Conservation (phyloP, 75 land plant genomes). For the Picea sitchensis region DNA sequence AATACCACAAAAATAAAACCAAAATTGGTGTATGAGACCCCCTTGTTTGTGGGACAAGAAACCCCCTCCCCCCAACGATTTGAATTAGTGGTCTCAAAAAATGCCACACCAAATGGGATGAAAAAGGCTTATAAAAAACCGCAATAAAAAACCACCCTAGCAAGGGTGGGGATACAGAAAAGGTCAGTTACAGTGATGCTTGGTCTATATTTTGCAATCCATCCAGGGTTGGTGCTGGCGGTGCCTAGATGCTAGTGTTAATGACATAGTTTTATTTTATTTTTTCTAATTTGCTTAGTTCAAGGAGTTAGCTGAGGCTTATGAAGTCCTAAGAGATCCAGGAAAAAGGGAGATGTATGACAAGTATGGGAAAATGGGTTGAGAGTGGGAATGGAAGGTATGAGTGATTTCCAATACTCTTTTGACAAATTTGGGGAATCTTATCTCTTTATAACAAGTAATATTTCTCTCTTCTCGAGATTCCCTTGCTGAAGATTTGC, state of each 20-base stretch:
- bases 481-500: background rate
- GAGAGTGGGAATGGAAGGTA: conserved; percentile 75
- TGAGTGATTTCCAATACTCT: conserved; percentile 44
- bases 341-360: conserved; percentile 73
- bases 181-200: conserved; percentile 31
- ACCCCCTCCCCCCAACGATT: no score
- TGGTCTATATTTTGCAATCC: background rate
- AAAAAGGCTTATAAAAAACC: conserved; percentile 80
- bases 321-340: conserved; percentile 70
- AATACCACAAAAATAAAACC: no score
- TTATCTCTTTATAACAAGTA: background rate
- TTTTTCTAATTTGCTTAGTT: conserved; percentile 29
- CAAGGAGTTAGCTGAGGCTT: conserved; percentile 69
- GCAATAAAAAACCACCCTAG: conserved; percentile 87
- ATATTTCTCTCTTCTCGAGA: background rate
- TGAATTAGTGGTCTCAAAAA: conserved; percentile 37
- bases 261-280: background rate
- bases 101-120: conserved; percentile 58
- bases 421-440: conserved; percentile 58
- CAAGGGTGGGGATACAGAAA: conserved; percentile 93
- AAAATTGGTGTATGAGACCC: no score
- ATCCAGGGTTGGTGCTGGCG: background rate
- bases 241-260: background rate
- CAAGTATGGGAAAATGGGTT: conserved; percentile 79
- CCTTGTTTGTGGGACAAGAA: no score